Evolutionary conservation across 148 eudicot species (phyloP).

Genomic region (Rhododendron ovatum): DNA sequence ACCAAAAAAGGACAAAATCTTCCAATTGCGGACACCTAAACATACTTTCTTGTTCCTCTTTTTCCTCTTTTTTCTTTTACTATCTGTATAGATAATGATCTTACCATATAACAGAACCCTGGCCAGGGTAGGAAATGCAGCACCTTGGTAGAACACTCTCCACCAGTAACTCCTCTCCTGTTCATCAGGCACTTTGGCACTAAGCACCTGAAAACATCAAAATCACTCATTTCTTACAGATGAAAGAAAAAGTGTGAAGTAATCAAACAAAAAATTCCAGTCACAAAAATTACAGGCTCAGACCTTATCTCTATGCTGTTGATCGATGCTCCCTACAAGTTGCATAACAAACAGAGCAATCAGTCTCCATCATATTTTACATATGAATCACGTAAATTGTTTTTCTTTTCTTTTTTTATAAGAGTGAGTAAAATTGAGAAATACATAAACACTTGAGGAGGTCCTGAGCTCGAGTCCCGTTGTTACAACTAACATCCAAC

Average conservation of each 20-base stretch:
- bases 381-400: background rate
- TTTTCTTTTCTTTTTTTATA: background rate
- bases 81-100: background rate
- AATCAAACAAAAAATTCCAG: background rate
- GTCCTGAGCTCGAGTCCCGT: background rate
- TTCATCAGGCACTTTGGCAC: slow-evolving; percentile 30
- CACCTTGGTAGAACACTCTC: slow-evolving; percentile 67
- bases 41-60: background rate
- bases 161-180: slow-evolving; percentile 46
- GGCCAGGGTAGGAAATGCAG: slow-evolving; percentile 67
- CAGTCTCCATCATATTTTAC: background rate
- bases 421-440: background rate
- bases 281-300: background rate
- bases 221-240: background rate
- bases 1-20: background rate
- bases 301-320: slow-evolving; percentile 63
- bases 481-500: background rate
- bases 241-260: background rate
- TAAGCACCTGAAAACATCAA: slow-evolving; percentile 35
- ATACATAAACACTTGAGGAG: background rate
- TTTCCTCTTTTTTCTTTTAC: background rate
- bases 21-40: background rate
- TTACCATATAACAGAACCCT: slow-evolving; percentile 68
- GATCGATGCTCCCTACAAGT: slow-evolving; percentile 53
- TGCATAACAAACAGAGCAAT: background rate